These are phyloP conservation scores for Aspergillus chevalieri DNA, from an alignment of 2,329 filamentous ascomycete species.

Conservation along the genomic window DNA sequence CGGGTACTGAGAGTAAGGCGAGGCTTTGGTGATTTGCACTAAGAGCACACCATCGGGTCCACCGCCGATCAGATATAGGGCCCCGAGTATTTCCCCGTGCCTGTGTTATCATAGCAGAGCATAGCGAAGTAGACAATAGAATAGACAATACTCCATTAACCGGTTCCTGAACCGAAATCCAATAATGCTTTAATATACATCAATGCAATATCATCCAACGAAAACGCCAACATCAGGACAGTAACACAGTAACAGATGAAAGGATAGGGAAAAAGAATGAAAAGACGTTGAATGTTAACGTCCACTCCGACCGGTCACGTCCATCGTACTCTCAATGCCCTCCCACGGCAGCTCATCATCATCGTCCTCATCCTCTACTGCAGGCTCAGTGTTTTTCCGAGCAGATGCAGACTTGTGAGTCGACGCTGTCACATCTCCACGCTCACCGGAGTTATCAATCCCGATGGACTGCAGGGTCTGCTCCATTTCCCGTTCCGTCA, in stretches of 20 bases:
- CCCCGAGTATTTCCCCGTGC: background rate
- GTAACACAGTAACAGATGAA: background rate
- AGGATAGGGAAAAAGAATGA: background rate
- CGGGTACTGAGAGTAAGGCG: background rate
- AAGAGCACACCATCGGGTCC: background rate
- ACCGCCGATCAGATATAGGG: background rate
- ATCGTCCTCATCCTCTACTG: conserved; percentile 19
- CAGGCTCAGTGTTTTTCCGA: conserved; percentile 12
- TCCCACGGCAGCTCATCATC: conserved; percentile 41
- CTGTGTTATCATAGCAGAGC: background rate
- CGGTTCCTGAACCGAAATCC: background rate
- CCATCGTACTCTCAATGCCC: conserved; percentile 38
- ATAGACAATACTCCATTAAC: background rate
- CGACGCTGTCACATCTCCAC: conserved; percentile 22
- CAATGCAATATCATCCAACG: conserved; percentile 1
- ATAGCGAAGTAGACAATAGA: background rate
- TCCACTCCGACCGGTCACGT: conserved; percentile 28
- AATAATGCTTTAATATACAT: conserved; percentile 4
- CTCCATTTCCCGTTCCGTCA: conserved; percentile 59
- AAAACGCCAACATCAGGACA: background rate
- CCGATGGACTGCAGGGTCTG: conserved; percentile 52
- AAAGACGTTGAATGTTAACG: conserved; percentile 5
- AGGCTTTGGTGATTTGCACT: background rate
- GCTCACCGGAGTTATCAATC: conserved; percentile 21
- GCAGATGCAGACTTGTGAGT: conserved; percentile 22